Conservation (phyloP, 2,329 filamentous ascomycete genomes). For the Chalaropsis ovoidea region DNA sequence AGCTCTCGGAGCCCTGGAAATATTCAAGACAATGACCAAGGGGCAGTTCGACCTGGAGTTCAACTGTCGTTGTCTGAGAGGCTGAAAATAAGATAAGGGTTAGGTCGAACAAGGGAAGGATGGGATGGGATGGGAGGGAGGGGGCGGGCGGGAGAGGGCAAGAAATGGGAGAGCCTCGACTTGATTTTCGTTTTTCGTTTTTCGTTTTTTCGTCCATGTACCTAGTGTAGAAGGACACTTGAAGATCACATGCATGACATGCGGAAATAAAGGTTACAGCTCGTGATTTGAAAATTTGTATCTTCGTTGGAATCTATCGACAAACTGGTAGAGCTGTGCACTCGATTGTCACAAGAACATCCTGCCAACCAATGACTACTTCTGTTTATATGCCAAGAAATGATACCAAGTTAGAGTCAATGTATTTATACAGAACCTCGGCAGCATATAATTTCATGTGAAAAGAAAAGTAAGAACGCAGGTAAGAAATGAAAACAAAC, state of each 20-base stretch:
- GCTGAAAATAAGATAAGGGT: slow-evolving; percentile 26
- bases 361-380: no score
- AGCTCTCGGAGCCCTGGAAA: slow-evolving; percentile 48
- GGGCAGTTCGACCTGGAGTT: slow-evolving; percentile 52
- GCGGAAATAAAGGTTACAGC: neutral
- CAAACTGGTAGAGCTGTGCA: neutral
- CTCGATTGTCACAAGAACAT: no score
- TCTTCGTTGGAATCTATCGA: neutral
- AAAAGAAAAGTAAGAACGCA: no score
- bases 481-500: neutral
- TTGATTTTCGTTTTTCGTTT: neutral
- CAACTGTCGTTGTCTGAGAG: slow-evolving; percentile 51
- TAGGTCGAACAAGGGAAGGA: slow-evolving; percentile 2
- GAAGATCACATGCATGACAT: slow-evolving; percentile 9
- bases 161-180: neutral
- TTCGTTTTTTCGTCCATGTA: neutral
- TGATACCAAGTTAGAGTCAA: no score
- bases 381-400: no score
- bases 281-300: neutral
- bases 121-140: neutral
- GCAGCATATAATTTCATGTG: no score
- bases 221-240: neutral
- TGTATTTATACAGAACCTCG: no score
- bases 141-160: neutral
- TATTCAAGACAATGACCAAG: slow-evolving; percentile 37